Evolutionary conservation across 176 grass and related monocot species (phyloP).

Genomic region (Aegilops umbellulata): DNA sequence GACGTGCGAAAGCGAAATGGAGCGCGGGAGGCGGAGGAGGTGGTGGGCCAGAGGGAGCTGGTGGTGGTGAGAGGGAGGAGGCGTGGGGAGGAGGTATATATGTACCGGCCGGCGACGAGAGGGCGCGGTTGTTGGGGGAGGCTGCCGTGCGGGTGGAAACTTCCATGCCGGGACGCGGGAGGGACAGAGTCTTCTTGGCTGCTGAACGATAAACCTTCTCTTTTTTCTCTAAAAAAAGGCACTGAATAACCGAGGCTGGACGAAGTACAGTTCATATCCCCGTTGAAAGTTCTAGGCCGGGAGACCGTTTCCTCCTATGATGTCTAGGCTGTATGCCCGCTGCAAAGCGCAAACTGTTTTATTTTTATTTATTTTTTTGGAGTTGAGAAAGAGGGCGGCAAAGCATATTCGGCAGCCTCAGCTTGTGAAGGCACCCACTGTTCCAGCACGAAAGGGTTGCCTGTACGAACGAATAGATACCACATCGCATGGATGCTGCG

Average conservation of each 20-base stretch:
- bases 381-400: no score
- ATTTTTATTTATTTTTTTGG: no score
- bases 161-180: background rate
- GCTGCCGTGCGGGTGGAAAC: constrained; percentile 26
- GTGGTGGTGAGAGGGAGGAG: background rate
- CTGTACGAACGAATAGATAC: no score
- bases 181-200: background rate
- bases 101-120: background rate
- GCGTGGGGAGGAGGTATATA: background rate
- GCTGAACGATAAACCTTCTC: background rate
- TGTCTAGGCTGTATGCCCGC: background rate
- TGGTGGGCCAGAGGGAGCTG: background rate
- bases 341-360: background rate
- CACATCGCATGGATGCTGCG: no score
- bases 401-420: background rate
- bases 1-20: background rate
- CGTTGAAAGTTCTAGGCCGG: background rate
- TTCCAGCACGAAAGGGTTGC: no score
- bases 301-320: background rate
- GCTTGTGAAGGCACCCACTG: no score
- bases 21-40: background rate
- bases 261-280: background rate
- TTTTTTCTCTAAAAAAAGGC: background rate
- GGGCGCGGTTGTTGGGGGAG: constrained; percentile 37
- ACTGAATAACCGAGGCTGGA: constrained; percentile 12